Percentiles rank a stretch among this genome's conserved stretches.
Conservation (phyloP, 495 filamentous ascomycete species). For the Neurospora sp. region DNA sequence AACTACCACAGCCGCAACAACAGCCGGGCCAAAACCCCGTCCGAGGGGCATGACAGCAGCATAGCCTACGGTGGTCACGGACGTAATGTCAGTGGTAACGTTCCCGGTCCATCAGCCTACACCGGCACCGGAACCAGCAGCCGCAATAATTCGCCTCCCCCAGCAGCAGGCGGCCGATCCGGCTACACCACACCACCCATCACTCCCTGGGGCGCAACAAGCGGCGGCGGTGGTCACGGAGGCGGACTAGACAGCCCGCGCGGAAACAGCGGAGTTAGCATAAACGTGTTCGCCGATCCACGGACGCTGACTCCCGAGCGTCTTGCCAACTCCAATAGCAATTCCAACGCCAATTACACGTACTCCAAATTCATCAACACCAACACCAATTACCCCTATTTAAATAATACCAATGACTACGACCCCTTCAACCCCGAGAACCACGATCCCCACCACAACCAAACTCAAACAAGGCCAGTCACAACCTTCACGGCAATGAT, state of each 20-base stretch:
- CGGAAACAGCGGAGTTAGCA: conserved; percentile 52
- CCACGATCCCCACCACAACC: background rate
- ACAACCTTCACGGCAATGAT: conserved; percentile 62
- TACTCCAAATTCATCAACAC: conserved; percentile 11
- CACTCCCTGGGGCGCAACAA: conserved; percentile 1
- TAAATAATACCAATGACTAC: background rate
- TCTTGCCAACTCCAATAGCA: conserved; percentile 7
- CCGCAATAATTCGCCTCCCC: background rate
- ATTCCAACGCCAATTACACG: background rate
- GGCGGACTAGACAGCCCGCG: conserved; percentile 14
- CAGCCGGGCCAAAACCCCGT: background rate
- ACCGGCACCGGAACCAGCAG: background rate
- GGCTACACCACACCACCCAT: background rate
- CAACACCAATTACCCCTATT: conserved; percentile 15
- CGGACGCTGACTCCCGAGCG: conserved; percentile 24
- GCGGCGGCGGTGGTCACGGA: background rate
- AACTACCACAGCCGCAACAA: conserved; percentile 2
- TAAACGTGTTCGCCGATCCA: conserved; percentile 61
- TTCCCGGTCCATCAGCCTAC: background rate
- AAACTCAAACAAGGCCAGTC: conserved; percentile 5
- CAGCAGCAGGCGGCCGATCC: background rate
- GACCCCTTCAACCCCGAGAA: background rate
- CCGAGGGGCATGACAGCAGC: background rate
- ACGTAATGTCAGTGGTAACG: background rate
- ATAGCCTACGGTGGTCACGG: background rate